Conservation (phyloP, 441 rosid genomes). For the Jatropha podagrica region DNA sequence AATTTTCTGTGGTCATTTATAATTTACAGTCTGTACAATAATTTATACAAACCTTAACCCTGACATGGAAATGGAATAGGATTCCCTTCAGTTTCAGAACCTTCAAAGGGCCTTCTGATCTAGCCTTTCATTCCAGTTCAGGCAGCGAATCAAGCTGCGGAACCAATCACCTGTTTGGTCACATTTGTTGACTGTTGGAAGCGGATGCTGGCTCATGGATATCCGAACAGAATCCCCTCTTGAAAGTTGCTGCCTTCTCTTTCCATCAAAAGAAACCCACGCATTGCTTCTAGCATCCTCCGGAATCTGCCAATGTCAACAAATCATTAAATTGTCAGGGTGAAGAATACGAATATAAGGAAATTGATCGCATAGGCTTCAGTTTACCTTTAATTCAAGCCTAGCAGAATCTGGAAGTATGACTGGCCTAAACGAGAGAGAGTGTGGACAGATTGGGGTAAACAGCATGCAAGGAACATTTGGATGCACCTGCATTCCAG, state of each 20-base stretch:
- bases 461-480: conserved; percentile 98
- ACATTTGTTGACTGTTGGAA: conserved; percentile 88
- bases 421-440: conserved; percentile 95
- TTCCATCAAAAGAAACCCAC: conserved; percentile 98
- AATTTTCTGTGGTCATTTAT: conserved; percentile 24
- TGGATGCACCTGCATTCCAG: conserved; percentile 84
- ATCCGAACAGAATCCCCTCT: conserved; percentile 90
- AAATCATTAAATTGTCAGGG: conserved; percentile 3
- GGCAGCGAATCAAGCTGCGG: conserved; percentile 88
- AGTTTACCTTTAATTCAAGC: conserved; percentile 78
- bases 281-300: conserved; percentile 92
- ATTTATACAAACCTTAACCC: conserved; percentile 38
- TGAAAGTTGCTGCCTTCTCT: conserved; percentile 95
- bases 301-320: conserved; percentile 59
- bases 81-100: conserved; percentile 10
- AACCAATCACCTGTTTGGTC: conserved; percentile 99
- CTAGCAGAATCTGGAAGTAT: conserved; percentile 98
- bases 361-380: neutral
- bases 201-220: conserved; percentile 90
- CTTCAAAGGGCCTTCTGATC: conserved; percentile 87
- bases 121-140: conserved; percentile 94
- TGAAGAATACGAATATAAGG: conserved; percentile 10
- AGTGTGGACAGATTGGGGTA: conserved; percentile 97
- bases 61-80: conserved; percentile 15
- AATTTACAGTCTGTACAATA: conserved; percentile 47